These are phyloP conservation scores for Fusarium clavum DNA, from an alignment of 2,329 filamentous ascomycete species.

Conservation along the genomic window DNA sequence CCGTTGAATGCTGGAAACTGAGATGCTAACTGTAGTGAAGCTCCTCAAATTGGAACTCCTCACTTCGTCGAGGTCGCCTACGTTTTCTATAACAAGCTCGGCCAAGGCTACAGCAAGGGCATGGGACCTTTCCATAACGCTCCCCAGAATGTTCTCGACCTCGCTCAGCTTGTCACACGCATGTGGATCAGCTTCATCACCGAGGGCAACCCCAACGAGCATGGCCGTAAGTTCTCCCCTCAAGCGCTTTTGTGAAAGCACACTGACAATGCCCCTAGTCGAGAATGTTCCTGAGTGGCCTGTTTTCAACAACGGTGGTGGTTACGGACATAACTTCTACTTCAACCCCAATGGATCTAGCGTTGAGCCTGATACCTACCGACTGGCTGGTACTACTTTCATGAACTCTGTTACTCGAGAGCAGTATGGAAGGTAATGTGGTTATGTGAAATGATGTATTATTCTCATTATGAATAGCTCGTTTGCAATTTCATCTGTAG, in stretches of 20 bases:
- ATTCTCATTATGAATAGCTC: neutral
- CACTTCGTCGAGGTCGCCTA: constrained; percentile 48
- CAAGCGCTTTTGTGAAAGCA: fast-evolving
- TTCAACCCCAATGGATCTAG: constrained; percentile 36
- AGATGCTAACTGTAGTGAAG: neutral
- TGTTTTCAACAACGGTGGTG: constrained; percentile 26
- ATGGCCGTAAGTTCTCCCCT: neutral
- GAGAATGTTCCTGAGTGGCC: constrained; percentile 31
- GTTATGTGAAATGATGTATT: neutral
- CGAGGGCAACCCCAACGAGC: constrained; percentile 54
- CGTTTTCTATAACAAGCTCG: constrained; percentile 65
- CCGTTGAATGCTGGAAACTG: fast-evolving
- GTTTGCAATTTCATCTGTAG: neutral
- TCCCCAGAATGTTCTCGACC: constrained; percentile 49
- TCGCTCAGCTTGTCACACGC: constrained; percentile 57
- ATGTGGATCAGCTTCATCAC: constrained; percentile 56
- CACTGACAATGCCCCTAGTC: constrained; percentile 16
- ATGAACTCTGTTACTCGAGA: constrained; percentile 36
- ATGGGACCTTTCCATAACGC: constrained; percentile 54
- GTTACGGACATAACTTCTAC: constrained; percentile 41
- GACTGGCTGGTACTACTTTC: constrained; percentile 35
- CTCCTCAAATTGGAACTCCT: constrained; percentile 38
- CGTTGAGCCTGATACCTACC: constrained; percentile 35
- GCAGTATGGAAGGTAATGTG: constrained; percentile 29
- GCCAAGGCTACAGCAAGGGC: constrained; percentile 49